phyloP scores from a whole-genome alignment of 2,329 filamentous ascomycete genomes.

The Trichophyton simii region DNA sequence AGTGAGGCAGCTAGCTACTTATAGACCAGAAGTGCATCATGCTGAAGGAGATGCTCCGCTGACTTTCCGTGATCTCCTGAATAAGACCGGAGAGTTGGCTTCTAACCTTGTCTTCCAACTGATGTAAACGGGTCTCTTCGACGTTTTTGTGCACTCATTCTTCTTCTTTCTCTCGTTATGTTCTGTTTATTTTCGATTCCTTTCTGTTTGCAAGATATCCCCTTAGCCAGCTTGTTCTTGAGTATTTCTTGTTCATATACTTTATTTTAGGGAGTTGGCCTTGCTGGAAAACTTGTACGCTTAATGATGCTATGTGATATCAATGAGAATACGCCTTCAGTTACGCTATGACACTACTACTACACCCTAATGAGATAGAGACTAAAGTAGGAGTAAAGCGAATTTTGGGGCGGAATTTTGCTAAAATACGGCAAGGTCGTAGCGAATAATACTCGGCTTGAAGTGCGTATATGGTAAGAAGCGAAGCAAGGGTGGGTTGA shows the following conservation, averaged over 20 bases:
- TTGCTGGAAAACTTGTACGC: neutral
- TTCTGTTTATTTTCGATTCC: conserved; percentile 9
- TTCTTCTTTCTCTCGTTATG: neutral
- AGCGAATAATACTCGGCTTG: neutral
- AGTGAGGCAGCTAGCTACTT: conserved; percentile 27
- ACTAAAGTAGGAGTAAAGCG: neutral
- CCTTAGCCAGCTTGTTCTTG: conserved; percentile 4
- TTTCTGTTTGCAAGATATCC: conserved; percentile 10
- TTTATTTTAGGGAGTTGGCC: neutral
- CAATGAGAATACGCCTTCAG: neutral
- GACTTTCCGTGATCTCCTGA: conserved; percentile 26
- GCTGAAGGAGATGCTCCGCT: conserved; percentile 4
- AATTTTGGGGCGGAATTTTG: neutral
- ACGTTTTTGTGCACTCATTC: neutral
- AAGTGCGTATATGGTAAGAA: neutral
- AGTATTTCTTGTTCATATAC: neutral
- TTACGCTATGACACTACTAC: neutral
- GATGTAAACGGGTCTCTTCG: conserved; percentile 20
- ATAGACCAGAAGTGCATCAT: conserved; percentile 13
- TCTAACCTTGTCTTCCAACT: conserved; percentile 32
- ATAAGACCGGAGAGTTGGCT: conserved; percentile 28
- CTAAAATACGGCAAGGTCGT: neutral
- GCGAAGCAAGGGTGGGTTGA: neutral
- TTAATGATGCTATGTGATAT: neutral
- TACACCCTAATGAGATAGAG: neutral